Conservation (phyloP, 352 stramenopile species). For the Pythium sukuiense region DNA sequence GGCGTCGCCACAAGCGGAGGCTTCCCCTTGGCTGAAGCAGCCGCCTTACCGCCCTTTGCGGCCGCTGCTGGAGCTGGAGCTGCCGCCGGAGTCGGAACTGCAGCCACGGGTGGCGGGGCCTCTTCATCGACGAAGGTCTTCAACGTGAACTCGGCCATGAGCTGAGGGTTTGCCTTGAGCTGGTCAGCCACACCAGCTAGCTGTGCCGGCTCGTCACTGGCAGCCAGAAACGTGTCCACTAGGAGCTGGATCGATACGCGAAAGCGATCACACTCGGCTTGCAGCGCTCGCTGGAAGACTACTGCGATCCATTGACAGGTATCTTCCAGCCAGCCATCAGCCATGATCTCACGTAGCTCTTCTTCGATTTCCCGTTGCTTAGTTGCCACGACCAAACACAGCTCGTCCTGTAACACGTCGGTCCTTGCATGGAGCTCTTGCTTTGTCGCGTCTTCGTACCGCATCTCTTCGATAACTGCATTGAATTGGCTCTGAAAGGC, state of each 20-base stretch:
- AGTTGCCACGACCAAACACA: conserved; percentile 46
- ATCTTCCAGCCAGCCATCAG: conserved; percentile 68
- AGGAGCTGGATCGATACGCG: conserved; percentile 57
- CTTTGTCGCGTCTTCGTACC: conserved; percentile 81
- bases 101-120: neutral
- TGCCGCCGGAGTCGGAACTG: conserved; percentile 13
- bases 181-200: conserved; percentile 37
- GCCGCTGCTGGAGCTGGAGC: conserved; percentile 24
- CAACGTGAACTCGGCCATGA: conserved; percentile 20
- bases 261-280: conserved; percentile 76
- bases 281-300: conserved; percentile 54
- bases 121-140: conserved; percentile 13
- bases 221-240: conserved; percentile 47
- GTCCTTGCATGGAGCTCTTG: conserved; percentile 71
- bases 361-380: conserved; percentile 42
- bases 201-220: conserved; percentile 38
- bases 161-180: conserved; percentile 20
- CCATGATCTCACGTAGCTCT: conserved; percentile 44
- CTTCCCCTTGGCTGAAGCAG: conserved; percentile 27
- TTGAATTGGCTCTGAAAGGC: conserved; percentile 79
- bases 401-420: conserved; percentile 71
- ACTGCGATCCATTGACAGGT: conserved; percentile 42
- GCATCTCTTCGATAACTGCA: conserved; percentile 78
- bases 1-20: conserved; percentile 12
- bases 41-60: conserved; percentile 35